Conservation (phyloP, 768 basidiomycete species). For the Fistulinella prunicolor region DNA sequence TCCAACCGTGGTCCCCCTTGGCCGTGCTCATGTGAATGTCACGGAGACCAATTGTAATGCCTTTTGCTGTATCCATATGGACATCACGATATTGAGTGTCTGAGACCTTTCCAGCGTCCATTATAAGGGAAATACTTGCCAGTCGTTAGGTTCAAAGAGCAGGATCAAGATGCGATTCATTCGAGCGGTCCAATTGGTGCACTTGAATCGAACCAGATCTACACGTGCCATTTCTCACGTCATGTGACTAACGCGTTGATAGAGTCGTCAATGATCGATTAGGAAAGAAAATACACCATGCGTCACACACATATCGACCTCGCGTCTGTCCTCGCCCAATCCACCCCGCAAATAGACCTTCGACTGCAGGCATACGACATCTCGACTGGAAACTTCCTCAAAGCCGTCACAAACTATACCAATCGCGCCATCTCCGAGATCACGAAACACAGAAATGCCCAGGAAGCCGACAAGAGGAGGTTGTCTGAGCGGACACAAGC, state of each 20-base stretch:
- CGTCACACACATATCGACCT: slow-evolving; percentile 58
- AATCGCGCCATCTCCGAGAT: slow-evolving; percentile 68
- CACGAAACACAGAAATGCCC: slow-evolving; percentile 59
- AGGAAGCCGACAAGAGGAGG: slow-evolving; percentile 61
- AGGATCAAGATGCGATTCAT: background rate
- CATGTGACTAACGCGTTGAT: slow-evolving; percentile 26
- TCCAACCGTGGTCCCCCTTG: slow-evolving; percentile 43
- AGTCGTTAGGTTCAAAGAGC: background rate
- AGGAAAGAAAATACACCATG: slow-evolving; percentile 11
- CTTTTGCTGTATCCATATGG: slow-evolving; percentile 80
- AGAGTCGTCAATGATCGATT: background rate
- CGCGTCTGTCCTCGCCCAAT: slow-evolving; percentile 49
- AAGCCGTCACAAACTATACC: slow-evolving; percentile 70
- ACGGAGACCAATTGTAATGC: slow-evolving; percentile 42
- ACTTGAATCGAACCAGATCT: background rate
- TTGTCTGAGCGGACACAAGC: slow-evolving; percentile 57
- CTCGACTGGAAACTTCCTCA: slow-evolving; percentile 69
- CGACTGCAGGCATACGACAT: slow-evolving; percentile 56
- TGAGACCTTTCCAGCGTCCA: slow-evolving; percentile 5
- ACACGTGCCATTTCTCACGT: background rate
- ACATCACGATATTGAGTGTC: slow-evolving; percentile 49
- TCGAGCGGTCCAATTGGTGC: background rate
- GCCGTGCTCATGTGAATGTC: slow-evolving; percentile 67
- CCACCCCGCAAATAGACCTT: slow-evolving; percentile 63
- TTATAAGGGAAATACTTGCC: slow-evolving; percentile 8